These are phyloP conservation scores for Gypsophila paniculata DNA, from an alignment of 179 eudicot species.

Conservation along the genomic window DNA sequence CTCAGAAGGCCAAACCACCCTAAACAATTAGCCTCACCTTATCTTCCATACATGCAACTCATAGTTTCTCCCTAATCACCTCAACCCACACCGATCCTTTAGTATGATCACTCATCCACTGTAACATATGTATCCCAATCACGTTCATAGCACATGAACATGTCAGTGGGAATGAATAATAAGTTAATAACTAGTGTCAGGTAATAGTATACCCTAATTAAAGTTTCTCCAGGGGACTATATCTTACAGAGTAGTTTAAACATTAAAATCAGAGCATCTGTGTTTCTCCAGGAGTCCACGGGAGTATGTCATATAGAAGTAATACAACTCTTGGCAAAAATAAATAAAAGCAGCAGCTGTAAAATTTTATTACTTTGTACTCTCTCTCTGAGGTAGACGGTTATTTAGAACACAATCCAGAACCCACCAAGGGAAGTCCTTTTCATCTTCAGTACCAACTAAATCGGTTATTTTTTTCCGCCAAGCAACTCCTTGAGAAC, in stretches of 20 bases:
- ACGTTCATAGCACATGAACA: neutral
- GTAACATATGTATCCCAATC: neutral
- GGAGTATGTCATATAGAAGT: neutral
- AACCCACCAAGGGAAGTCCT: conserved; percentile 92
- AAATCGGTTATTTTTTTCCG: conserved; percentile 82
- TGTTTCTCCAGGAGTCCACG: neutral
- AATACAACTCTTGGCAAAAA: neutral
- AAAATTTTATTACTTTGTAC: conserved; percentile 83
- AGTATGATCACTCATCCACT: neutral
- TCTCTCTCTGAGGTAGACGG: conserved; percentile 91
- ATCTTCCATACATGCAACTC: neutral
- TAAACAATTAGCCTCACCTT: no score
- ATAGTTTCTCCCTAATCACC: neutral
- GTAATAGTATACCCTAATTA: neutral
- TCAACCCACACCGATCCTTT: neutral
- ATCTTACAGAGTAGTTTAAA: no score
- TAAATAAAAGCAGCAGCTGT: neutral
- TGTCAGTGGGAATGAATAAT: neutral
- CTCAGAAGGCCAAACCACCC: neutral
- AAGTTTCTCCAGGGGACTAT: conserved; percentile 1
- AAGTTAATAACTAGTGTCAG: neutral
- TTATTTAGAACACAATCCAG: conserved; percentile 85
- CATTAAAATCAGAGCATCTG: neutral
- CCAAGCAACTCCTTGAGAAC: conserved; percentile 92
- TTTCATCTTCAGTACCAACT: conserved; percentile 93